These are phyloP conservation scores for Krasilnikovozyma curviuscula DNA, from an alignment of 768 basidiomycete genomes.

Conservation along the genomic window DNA sequence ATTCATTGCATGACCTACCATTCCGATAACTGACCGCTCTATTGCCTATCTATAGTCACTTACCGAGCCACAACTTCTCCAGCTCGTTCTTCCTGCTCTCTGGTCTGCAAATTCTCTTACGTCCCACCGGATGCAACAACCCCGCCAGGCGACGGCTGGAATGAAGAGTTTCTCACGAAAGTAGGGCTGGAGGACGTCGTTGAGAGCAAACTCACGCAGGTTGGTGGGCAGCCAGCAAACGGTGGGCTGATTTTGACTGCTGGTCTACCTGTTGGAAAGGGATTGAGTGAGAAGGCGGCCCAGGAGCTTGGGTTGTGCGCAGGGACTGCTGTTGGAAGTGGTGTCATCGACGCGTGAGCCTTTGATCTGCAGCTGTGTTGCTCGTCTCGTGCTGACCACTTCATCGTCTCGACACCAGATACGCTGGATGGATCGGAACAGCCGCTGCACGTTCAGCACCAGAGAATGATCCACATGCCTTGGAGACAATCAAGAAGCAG, in stretches of 20 bases:
- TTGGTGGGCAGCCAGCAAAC: constrained; percentile 45
- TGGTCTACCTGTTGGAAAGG: constrained; percentile 59
- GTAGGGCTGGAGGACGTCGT: constrained; percentile 63
- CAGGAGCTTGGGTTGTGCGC: constrained; percentile 62
- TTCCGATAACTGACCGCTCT: neutral
- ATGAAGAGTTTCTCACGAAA: constrained; percentile 59
- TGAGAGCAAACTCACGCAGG: constrained; percentile 47
- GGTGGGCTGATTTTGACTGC: constrained; percentile 28
- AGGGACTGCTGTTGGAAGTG: constrained; percentile 84
- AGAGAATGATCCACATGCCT: constrained; percentile 29
- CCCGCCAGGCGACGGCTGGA: constrained; percentile 47
- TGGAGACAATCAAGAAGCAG: constrained; percentile 31
- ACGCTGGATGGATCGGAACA: constrained; percentile 95
- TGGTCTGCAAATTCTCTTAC: constrained; percentile 91
- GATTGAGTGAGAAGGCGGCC: constrained; percentile 59
- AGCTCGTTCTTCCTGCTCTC: constrained; percentile 71
- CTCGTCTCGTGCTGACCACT: neutral
- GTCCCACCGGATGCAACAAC: constrained; percentile 42
- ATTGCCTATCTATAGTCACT: constrained; percentile 36
- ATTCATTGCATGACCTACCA: neutral
- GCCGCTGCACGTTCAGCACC: constrained; percentile 51
- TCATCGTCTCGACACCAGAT: constrained; percentile 14
- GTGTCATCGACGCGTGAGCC: constrained; percentile 76
- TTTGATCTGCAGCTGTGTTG: constrained; percentile 1
- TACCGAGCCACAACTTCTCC: constrained; percentile 65